These are phyloP conservation scores for Blepharisma japonicum DNA, from an alignment of 73 alveolate genomes.

Conservation along the genomic window DNA sequence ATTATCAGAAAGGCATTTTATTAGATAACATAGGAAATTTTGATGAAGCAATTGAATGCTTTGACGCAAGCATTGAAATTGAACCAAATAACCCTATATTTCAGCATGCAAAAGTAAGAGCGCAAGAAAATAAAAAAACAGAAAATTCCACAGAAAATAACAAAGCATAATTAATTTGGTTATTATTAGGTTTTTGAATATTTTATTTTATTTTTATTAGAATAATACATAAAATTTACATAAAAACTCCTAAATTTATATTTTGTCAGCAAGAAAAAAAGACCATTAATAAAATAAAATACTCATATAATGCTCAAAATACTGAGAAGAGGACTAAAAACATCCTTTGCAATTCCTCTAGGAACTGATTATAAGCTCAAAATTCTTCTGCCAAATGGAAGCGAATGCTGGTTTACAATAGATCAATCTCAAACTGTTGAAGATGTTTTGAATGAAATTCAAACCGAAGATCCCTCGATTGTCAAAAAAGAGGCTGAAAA, in stretches of 20 bases:
- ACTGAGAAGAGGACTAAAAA: background rate
- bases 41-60: no score
- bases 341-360: background rate
- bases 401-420: slow-evolving; percentile 27
- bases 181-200: no score
- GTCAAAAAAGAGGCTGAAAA: background rate
- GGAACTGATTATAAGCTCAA: slow-evolving; percentile 2
- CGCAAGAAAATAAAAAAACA: no score
- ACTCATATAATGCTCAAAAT: background rate
- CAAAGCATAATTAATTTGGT: no score
- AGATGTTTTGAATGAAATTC: background rate
- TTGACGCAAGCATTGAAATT: no score
- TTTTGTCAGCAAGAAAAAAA: background rate
- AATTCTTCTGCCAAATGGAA: background rate
- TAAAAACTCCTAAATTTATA: background rate
- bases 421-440: background rate
- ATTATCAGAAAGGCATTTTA: no score
- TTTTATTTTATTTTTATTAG: no score
- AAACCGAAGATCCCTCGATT: background rate
- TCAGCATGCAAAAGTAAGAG: no score
- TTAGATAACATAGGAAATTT: no score
- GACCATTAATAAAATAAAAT: background rate
- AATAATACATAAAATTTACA: no score
- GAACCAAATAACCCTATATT: no score
- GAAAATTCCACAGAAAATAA: no score